Base-by-base conservation (phyloP, 2,329 filamentous ascomycete species). In the Fusarium longipes region DNA sequence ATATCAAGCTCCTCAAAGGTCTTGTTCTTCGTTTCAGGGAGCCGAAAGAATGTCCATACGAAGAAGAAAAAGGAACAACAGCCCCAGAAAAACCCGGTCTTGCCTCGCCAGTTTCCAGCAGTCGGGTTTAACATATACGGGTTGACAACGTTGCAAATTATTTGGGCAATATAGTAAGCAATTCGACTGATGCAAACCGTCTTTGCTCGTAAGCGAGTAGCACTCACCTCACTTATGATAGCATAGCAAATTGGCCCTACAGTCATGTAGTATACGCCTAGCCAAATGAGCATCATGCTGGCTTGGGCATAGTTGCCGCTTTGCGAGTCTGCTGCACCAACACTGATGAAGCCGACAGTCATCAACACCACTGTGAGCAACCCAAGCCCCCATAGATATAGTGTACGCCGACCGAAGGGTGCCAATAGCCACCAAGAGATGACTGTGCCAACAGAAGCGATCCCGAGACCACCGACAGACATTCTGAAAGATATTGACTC, bases 1-100 rank as follows among this genome's bases (percentile, higher is more conserved):
- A 82, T 77, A 53, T 86, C 84, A 9, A 87, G 77, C 73, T 87
- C 84, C 64, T 84, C 83, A 49, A 85, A 82, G 0, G 82, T 83
- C 29, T 63, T 67, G 22, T 50, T 38, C 39, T 65, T 82, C 1
- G 83, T 81, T 72, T 87, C 85, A 4, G 83, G 84, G 10, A 85
- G 73, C 17, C 81, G 82, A 70, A 84, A 84, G 65, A 77, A 85
- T 1, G 82, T 79, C 79, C 86, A 88, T 1, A 81, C 68, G 6
- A 84, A 78, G 22, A 68, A 65, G 8, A 54, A 36, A 40, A 65
- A 49, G 20, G 38, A 51, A 24, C 50, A 82, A 77, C 73, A 75
- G 2, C 74, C 78, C 78, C 80, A 82, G 65, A 82, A 78, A 54
- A 81, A 82, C 63, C 84, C 75, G 3, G 71, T 63, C 22, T 76